Base-by-base conservation (phyloP, 305 asterid genomes). In the Fraxinus velutina region DNA sequence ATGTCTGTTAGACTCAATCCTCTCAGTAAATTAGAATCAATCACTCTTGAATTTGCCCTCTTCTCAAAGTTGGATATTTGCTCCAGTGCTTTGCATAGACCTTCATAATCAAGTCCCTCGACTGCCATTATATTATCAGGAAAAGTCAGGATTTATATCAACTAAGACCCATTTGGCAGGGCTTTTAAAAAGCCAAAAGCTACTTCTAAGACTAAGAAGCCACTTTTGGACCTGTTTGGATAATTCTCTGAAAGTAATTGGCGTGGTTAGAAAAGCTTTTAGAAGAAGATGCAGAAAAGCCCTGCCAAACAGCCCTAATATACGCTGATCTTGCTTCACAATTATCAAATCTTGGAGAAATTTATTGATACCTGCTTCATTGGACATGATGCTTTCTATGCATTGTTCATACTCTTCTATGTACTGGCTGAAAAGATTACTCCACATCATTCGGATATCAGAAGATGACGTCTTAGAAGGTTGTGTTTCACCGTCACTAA, bases 401-500 rank as follows among this genome's bases (percentile, higher is more conserved):
- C 92, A 90, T 34, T 89, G 89, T 21, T 87, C 93, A 84, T 90
- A 91, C 68, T 88, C 93, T 71, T 90, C 89, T 66, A 87, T 83
- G 57, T 90, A 91, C 86, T 89, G 88, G 79, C 88, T 83, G 85
- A 84, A 91, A 68, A 91, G 90, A 81, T 78, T 55, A 83, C 70
- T 86, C 94, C 94, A 89, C 34, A 85, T 85, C 17, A 86, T 72
- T 52, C 91, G 83, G 72, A 86, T 74, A 82, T 86, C 88, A 27
- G 81, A 74, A 15, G 89, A 74, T 42, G 86, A 72, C 13, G 39
- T 24, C 12, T 47, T 78, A 68, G 86, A 13, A 29, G 68, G 44
- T 12, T 79, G 79, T 13, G 84, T 79, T 77, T 80, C 89, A 12
- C 80, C 81, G 77, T 64, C 81, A 66, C 75, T 81, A 37, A 68